Evolutionary conservation across 1,284 basidiomycete genomes (phyloP).

Genomic region (Exobasidium cylindrosporum): DNA sequence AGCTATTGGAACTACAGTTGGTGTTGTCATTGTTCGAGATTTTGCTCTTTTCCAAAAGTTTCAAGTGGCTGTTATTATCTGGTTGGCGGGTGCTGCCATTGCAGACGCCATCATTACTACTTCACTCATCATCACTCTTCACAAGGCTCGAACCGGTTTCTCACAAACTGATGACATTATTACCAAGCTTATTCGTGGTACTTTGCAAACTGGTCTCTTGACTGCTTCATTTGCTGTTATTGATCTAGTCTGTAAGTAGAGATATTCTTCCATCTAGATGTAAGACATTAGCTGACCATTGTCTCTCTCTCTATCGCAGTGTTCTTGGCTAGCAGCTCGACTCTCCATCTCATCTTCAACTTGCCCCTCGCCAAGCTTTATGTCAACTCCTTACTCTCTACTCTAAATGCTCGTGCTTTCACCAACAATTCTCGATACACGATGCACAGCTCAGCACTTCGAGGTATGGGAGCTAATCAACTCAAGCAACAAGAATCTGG

Average conservation of each 20-base stretch:
- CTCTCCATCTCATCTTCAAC: constrained; percentile 47
- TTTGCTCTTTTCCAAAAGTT: constrained; percentile 45
- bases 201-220: constrained; percentile 46
- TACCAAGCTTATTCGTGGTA: constrained; percentile 43
- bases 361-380: constrained; percentile 50
- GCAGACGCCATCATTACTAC: constrained; percentile 44
- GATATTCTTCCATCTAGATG: neutral
- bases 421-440: constrained; percentile 16
- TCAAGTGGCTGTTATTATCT: constrained; percentile 47
- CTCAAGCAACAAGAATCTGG: neutral
- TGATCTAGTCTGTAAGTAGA: constrained; percentile 30
- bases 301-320: constrained; percentile 9
- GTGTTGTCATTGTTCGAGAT: constrained; percentile 35
- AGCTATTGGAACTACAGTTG: constrained; percentile 42
- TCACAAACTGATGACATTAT: constrained; percentile 49
- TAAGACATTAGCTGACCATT: neutral
- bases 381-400: constrained; percentile 50
- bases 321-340: constrained; percentile 39
- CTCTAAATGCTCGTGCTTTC: constrained; percentile 43
- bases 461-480: neutral
- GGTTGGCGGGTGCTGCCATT: constrained; percentile 43
- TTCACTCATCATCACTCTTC: constrained; percentile 39
- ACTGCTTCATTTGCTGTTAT: constrained; percentile 41
- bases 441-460: constrained; percentile 3
- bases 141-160: constrained; percentile 46